Evolutionary conservation across 1,139 yeast genomes (phyloP).

Genomic region (Sporopachydermia cereana): DNA sequence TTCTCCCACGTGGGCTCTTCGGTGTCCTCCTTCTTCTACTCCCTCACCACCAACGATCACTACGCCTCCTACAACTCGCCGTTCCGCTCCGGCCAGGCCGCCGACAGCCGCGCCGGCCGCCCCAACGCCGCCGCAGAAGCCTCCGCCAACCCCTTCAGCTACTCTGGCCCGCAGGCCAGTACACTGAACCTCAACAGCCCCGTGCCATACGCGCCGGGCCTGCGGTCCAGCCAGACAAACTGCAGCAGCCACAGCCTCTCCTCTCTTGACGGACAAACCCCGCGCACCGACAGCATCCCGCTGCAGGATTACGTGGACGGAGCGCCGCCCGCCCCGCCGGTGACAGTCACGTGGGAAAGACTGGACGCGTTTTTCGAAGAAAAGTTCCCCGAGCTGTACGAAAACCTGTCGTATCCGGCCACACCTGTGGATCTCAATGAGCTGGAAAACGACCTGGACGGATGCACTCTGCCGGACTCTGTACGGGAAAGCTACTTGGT

Average conservation of each 20-base stretch:
- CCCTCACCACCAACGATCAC: slow-evolving; percentile 52
- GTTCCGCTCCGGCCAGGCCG: slow-evolving; percentile 14
- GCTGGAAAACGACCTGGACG: slow-evolving; percentile 52
- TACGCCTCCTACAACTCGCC: slow-evolving; percentile 46
- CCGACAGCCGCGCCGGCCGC: neutral
- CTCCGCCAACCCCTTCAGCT: neutral
- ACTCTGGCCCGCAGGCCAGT: neutral
- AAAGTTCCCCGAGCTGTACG: slow-evolving; percentile 46
- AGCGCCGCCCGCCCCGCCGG: slow-evolving; percentile 40
- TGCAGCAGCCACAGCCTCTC: neutral
- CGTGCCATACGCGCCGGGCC: slow-evolving; percentile 3
- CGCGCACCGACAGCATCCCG: slow-evolving; percentile 26
- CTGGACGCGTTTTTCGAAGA: slow-evolving; percentile 45
- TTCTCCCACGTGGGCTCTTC: slow-evolving; percentile 1
- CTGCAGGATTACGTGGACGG: slow-evolving; percentile 34
- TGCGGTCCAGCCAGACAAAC: neutral
- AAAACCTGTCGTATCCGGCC: slow-evolving; percentile 51
- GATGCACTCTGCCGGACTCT: slow-evolving; percentile 42
- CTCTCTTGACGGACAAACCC: neutral
- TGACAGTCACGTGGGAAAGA: slow-evolving; percentile 45
- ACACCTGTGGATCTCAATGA: slow-evolving; percentile 49
- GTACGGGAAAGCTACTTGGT: slow-evolving; percentile 46
- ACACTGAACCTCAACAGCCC: neutral
- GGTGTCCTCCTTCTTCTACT: slow-evolving; percentile 30
- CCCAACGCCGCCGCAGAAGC: neutral